A percentile compares a stretch with the other conserved stretches of the same genome.
These are phyloP conservation scores for Carex myosuroides DNA, from an alignment of 176 grass and related monocot species.

Conservation along the genomic window DNA sequence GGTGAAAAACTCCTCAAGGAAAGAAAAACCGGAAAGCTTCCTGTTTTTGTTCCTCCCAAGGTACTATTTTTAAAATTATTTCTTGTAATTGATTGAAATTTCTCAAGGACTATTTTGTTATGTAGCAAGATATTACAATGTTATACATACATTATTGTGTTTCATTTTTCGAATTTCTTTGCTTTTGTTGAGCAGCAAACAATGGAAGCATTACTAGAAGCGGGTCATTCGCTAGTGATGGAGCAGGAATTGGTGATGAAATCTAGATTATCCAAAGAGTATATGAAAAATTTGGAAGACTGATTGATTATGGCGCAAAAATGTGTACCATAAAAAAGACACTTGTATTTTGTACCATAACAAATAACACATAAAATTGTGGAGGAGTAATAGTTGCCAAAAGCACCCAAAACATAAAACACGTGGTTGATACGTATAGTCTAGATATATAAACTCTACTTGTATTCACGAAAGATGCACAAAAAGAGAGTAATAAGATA, in stretches of 20 bases:
- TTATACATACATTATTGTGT: not conserved
- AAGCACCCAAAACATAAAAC: too few relatives aligned
- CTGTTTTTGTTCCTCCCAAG: constrained; percentile 80
- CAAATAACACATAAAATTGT: not conserved
- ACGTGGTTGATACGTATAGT: too few relatives aligned
- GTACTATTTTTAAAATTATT: constrained; percentile 27
- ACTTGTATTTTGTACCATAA: not conserved
- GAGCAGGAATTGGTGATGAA: constrained; percentile 78
- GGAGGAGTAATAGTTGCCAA: too few relatives aligned
- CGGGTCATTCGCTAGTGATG: not conserved
- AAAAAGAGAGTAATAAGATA: too few relatives aligned
- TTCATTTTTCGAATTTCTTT: not conserved
- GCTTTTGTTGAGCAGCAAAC: constrained; percentile 40
- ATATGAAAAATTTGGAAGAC: constrained; percentile 85
- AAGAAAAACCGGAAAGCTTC: constrained; percentile 64
- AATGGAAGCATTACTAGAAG: constrained; percentile 53
- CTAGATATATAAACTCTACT: too few relatives aligned
- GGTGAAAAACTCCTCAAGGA: constrained; percentile 63
- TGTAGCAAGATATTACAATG: too few relatives aligned
- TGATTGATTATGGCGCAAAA: constrained; percentile 22
- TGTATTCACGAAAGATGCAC: too few relatives aligned
- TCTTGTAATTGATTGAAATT: not conserved
- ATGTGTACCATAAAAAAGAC: not conserved
- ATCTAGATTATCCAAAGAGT: constrained; percentile 79
- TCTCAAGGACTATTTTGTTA: not conserved